Evolutionary conservation across 2,329 filamentous ascomycete species (phyloP).

Genomic region (Phyllachora maydis): DNA sequence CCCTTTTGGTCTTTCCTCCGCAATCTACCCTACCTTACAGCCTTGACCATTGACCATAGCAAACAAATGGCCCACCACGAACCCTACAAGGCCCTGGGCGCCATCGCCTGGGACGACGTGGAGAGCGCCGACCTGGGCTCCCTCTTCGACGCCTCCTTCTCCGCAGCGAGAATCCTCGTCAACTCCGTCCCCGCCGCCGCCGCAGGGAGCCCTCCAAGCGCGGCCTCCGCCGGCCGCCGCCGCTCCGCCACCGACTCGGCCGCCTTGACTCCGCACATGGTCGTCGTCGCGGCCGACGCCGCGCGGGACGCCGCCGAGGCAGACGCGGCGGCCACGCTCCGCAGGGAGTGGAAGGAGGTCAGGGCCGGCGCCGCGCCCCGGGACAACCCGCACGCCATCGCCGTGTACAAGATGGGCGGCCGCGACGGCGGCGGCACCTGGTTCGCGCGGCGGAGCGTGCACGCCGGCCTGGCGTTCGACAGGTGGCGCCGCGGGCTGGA

Average conservation of each 20-base stretch:
- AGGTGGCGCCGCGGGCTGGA: conserved; percentile 61
- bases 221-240: conserved; percentile 19
- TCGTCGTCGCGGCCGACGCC: conserved; percentile 15
- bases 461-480: conserved; percentile 56
- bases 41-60: too few species aligned
- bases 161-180: conserved; percentile 43
- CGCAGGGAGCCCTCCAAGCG: conserved; percentile 1
- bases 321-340: conserved; percentile 31
- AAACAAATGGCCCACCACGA: conserved; percentile 44
- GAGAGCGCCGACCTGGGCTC: conserved; percentile 11
- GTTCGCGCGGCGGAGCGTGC: conserved; percentile 74
- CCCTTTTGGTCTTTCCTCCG: too few species aligned
- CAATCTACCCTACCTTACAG: too few species aligned
- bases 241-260: conserved; percentile 37
- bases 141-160: conserved; percentile 29
- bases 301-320: conserved; percentile 17
- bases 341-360: conserved; percentile 73
- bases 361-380: conserved; percentile 46
- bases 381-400: conserved; percentile 58
- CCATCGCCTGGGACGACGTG: conserved; percentile 33
- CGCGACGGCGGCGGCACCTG: conserved; percentile 72
- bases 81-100: conserved; percentile 33
- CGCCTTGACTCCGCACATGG: conserved; percentile 20
- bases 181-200: conserved; percentile 45
- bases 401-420: conserved; percentile 58